A percentile compares a stretch with the other conserved stretches of the same genome.
These are phyloP conservation scores for Pelargonium exstipulatum DNA, from an alignment of 441 rosid species.

Conservation along the genomic window DNA sequence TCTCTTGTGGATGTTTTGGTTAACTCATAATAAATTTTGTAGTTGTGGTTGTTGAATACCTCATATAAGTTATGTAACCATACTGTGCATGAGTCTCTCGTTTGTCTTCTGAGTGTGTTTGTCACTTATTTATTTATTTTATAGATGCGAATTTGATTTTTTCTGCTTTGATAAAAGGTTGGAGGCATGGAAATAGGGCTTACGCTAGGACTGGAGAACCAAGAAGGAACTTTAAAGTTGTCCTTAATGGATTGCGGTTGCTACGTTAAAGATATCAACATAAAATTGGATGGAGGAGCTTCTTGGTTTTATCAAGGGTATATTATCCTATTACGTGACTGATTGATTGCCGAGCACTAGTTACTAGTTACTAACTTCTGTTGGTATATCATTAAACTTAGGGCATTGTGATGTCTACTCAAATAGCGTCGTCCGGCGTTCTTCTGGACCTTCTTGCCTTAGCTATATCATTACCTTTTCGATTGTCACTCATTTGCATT, in stretches of 20 bases:
- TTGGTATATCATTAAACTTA: neutral
- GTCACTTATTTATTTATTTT: neutral
- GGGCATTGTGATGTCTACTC: neutral
- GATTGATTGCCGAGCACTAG: neutral
- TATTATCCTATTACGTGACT: conserved; percentile 13
- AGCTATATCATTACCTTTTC: neutral
- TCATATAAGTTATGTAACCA: neutral
- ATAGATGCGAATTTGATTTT: conserved; percentile 24
- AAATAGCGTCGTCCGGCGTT: neutral
- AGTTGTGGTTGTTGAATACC: neutral
- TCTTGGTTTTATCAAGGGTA: conserved; percentile 88
- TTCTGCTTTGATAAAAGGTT: conserved; percentile 43
- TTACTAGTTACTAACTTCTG: neutral
- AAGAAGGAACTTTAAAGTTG: conserved; percentile 50
- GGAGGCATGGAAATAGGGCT: conserved; percentile 51
- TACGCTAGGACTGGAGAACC: conserved; percentile 33
- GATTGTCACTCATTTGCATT: neutral
- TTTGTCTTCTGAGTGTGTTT: neutral
- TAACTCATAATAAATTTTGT: neutral
- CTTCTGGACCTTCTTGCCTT: neutral
- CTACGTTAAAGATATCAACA: conserved; percentile 45
- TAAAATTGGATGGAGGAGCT: conserved; percentile 68
- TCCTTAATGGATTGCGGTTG: conserved; percentile 43
- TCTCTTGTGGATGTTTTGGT: neutral
- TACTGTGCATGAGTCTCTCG: neutral